These are phyloP conservation scores for Fomitopsis betulina DNA, from an alignment of 1,284 basidiomycete genomes.

Conservation along the genomic window DNA sequence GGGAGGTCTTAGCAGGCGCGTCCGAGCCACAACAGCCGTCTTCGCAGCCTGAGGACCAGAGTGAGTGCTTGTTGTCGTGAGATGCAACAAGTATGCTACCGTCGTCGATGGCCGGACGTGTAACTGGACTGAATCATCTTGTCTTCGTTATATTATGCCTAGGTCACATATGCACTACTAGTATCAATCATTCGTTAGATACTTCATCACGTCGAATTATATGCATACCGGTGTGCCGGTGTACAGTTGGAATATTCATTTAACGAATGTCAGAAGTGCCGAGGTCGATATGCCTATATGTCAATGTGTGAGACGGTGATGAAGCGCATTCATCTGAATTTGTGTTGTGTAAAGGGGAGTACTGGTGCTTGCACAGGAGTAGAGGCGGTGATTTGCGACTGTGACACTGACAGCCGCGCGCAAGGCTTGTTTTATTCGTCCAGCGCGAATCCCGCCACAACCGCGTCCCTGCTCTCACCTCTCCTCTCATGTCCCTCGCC, in stretches of 20 bases:
- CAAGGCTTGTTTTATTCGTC: neutral
- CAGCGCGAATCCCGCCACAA: neutral
- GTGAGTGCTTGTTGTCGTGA: neutral
- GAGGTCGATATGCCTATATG: too few relatives aligned
- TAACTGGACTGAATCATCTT: neutral
- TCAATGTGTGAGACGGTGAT: too few relatives aligned
- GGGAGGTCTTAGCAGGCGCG: neutral
- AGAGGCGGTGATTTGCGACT: too few relatives aligned
- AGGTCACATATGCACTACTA: neutral
- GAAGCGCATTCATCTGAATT: too few relatives aligned
- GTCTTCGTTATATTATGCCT: neutral
- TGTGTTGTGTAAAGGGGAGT: too few relatives aligned
- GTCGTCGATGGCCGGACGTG: neutral
- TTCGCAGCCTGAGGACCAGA: neutral
- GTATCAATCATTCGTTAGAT: too few relatives aligned
- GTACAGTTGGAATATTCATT: too few relatives aligned
- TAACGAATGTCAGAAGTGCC: too few relatives aligned
- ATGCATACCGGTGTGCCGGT: too few relatives aligned
- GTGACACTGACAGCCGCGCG: neutral
- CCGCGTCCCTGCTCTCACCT: neutral
- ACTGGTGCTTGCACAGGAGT: neutral
- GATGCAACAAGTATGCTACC: too few relatives aligned
- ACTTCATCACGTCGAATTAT: too few relatives aligned
- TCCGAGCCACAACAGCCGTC: neutral
- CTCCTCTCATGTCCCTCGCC: neutral